Evolutionary conservation across 805 yeast species (phyloP).

Genomic region (Wickerhamomyces chaumierensis): DNA sequence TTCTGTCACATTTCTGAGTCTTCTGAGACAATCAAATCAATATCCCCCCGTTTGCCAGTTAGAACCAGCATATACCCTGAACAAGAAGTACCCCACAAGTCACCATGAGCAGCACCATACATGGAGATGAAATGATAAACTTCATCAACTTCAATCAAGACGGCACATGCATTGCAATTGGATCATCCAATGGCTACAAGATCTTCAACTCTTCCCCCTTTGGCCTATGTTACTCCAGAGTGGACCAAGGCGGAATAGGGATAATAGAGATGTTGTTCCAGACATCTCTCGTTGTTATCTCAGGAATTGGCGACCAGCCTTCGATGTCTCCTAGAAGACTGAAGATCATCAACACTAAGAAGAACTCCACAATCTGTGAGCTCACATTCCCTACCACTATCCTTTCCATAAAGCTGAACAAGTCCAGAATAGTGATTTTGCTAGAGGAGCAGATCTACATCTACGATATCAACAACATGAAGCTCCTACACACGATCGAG

Average conservation of each 20-base stretch:
- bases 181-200: conserved; percentile 49
- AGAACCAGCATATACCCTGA: too few relatives aligned
- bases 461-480: conserved; percentile 64
- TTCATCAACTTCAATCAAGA: conserved; percentile 67
- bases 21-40: background rate
- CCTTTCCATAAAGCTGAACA: conserved; percentile 49
- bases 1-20: background rate
- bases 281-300: conserved; percentile 59
- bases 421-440: conserved; percentile 51
- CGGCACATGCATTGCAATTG: conserved; percentile 59
- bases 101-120: background rate
- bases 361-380: conserved; percentile 50
- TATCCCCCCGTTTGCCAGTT: background rate
- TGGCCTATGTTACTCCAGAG: conserved; percentile 33
- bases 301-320: conserved; percentile 63
- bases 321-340: conserved; percentile 69
- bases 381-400: conserved; percentile 57
- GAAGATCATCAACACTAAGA: conserved; percentile 72
- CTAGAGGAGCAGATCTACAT: conserved; percentile 56
- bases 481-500: conserved; percentile 46
- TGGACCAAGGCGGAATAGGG: conserved; percentile 42
- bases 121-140: conserved; percentile 21
- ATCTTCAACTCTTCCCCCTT: conserved; percentile 65
- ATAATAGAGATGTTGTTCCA: conserved; percentile 70
- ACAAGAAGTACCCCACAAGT: too few relatives aligned